Base-by-base conservation (phyloP, 441 rosid genomes). In the Raphanus hybrid region DNA sequence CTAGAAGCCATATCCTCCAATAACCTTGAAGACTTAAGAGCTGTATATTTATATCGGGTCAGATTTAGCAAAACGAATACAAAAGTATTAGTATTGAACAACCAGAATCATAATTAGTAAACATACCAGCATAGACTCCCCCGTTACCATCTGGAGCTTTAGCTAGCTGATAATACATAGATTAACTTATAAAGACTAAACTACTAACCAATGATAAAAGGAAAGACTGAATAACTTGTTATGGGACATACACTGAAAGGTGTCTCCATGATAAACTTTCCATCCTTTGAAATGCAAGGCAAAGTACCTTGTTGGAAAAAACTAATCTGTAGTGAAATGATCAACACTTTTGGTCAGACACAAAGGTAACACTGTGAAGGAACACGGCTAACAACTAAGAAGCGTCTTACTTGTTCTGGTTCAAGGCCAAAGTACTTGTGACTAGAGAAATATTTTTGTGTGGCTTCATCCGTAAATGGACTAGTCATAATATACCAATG, bases 121-220 rank as follows among this genome's bases (percentile, higher is more conserved):
- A 20, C 14, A 11, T 87, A 92, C 98, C 97, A 82, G 97, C 82
- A 85, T 94, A 96, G 61, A 96, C 92, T 84, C 99, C 99, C 41
- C 99, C 98, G 73, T 96, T 96, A 45, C 99, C 98, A 86, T 92
- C 98, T 29, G 98, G 98, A 86, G 98, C 90, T 83, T 90, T 94
- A 50, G 99, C 96, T 35, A 96, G 90, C 98, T 96, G 87, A 67
- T 79, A 76, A 79, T 18, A 72, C 45, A 66, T 82, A 85, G 73
- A 39, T 54, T 58, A 75, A 81, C 68, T 68, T 65, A 60, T 66
- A 41, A 77, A 66, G 9, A 54, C 34, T 3, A n/a, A 3, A 32
- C 32, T 73, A 32, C 66, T 32, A 8, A 29, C 34, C 55, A 10
- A 29, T 16, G 15, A 41, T 41, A 18, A 60, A 76, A 63, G 15